A percentile compares a stretch with the other conserved stretches of the same genome.
Evolutionary conservation across 225 moss, liverwort and hornwort species (phyloP).

Genomic region (Bryum argenteum): DNA sequence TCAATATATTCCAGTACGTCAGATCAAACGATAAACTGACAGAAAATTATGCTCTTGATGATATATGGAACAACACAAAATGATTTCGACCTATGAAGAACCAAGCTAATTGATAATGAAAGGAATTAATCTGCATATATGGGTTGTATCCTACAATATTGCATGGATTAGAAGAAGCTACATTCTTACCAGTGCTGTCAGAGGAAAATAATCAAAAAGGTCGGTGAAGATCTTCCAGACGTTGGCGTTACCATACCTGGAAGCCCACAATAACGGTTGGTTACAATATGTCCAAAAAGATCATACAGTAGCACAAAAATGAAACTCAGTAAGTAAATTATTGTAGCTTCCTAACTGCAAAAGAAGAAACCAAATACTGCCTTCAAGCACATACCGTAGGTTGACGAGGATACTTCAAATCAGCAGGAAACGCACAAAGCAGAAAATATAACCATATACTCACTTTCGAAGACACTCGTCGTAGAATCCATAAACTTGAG

Average conservation of each 20-base stretch:
- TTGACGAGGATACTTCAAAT: slow-evolving; percentile 3
- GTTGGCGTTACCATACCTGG: slow-evolving; percentile 73
- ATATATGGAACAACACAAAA: neutral
- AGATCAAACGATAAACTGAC: neutral
- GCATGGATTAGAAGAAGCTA: neutral
- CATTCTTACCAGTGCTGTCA: slow-evolving; percentile 63
- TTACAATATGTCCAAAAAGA: neutral
- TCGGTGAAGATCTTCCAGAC: slow-evolving; percentile 90
- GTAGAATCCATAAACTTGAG: slow-evolving; percentile 86
- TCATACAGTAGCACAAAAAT: neutral
- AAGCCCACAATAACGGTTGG: neutral
- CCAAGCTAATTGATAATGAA: neutral
- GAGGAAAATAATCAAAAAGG: slow-evolving; percentile 80
- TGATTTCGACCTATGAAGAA: neutral
- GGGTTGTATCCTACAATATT: neutral
- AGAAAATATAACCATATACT: slow-evolving; percentile 5
- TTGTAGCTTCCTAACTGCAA: neutral
- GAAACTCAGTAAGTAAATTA: neutral
- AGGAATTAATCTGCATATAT: neutral
- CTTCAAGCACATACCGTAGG: neutral
- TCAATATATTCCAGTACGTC: neutral
- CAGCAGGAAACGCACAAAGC: neutral
- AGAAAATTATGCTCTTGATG: neutral
- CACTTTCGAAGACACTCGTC: slow-evolving; percentile 82
- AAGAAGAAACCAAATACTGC: neutral